Evolutionary conservation across 2,329 filamentous ascomycete species (phyloP), one percentile per base, ranked within the genome.

Genomic region (Didymella exigua): DNA sequence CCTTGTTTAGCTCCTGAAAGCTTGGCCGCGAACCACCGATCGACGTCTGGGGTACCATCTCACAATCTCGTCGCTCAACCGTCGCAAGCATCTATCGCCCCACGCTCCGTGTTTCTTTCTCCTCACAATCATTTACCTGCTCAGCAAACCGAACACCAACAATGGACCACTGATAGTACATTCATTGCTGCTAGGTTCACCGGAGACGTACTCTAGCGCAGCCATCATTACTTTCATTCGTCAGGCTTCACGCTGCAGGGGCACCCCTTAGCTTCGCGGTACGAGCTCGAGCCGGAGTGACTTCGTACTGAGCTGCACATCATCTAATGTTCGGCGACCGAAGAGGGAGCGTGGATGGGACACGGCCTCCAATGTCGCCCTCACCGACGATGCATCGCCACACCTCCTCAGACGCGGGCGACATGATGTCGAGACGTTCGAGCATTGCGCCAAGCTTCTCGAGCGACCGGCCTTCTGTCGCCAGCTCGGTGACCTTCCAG

Each of bases 391-490:
- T 73, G 71, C 70, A 74, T 63, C 66, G 71, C 26, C 70, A 68
- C 45, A 66, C 70, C n/a, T 59, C 67, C 42, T 74, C 71, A 21
- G 72, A 74, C 18, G 64, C 69, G 38, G 70, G 65, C 45, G 67
- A 69, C 45, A 60, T 73, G 53, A 58, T 62, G 45, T 75, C 74
- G 37, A 63, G 72, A 52, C 74, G 73, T 64, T 74, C 70, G 18
- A 75, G 72, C 61, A 69, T 71, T 54, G 70, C 71, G 18, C 58
- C 64, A 41, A 90, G 88, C 75, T 82, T 89, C 60, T 90, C 86
- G 57, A 90, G 88, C 78, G 89, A 91, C 73, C 79, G 84, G 56
- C 85, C 87, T 21, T 90, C 88, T 5, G 78, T 82, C 59, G 80
- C 83, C 78, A 82, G 67, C 59, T 70, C 70, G 48, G 63, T 66